phyloP scores from a whole-genome alignment of 805 yeast species.

The Zygoascus flipseniorum region DNA sequence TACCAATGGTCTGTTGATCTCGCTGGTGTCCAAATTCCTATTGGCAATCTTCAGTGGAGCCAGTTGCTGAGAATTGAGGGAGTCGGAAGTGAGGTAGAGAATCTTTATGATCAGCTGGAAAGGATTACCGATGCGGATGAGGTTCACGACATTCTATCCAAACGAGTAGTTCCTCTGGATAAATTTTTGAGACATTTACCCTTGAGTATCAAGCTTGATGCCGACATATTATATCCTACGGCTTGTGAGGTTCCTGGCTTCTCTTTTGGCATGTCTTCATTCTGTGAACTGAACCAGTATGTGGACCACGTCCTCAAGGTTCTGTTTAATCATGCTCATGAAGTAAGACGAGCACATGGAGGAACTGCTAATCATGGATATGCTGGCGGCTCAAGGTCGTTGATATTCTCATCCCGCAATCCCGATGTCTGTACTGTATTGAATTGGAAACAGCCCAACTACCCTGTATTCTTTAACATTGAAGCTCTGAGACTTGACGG shows the following conservation, averaged over 20 bases:
- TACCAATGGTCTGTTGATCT: conserved; percentile 13
- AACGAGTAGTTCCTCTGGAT: conserved; percentile 51
- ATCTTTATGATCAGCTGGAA: conserved; percentile 22
- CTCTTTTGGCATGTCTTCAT: conserved; percentile 24
- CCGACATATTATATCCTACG: conserved; percentile 70
- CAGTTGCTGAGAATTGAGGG: conserved; percentile 4
- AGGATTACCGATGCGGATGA: conserved; percentile 12
- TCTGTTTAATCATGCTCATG: conserved; percentile 68
- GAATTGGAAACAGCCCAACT: conserved; percentile 98
- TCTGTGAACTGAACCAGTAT: conserved; percentile 55
- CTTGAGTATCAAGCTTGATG: conserved; percentile 52
- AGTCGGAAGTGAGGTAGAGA: conserved; percentile 13
- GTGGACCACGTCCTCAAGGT: conserved; percentile 65
- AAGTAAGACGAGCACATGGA: conserved; percentile 19
- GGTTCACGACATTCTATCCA: conserved; percentile 20
- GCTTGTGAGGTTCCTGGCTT: conserved; percentile 25
- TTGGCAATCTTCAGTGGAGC: conserved; percentile 43
- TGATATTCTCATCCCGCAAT: conserved; percentile 79
- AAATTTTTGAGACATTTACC: conserved; percentile 50
- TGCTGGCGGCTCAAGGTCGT: conserved; percentile 40
- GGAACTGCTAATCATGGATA: conserved; percentile 7
- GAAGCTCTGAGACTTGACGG: conserved; percentile 28
- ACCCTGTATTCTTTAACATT: conserved; percentile 83
- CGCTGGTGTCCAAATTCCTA: conserved; percentile 43
- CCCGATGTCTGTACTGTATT: conserved; percentile 86